Conservation (phyloP, 1,284 basidiomycete species). For the Schizopora paradoxa region DNA sequence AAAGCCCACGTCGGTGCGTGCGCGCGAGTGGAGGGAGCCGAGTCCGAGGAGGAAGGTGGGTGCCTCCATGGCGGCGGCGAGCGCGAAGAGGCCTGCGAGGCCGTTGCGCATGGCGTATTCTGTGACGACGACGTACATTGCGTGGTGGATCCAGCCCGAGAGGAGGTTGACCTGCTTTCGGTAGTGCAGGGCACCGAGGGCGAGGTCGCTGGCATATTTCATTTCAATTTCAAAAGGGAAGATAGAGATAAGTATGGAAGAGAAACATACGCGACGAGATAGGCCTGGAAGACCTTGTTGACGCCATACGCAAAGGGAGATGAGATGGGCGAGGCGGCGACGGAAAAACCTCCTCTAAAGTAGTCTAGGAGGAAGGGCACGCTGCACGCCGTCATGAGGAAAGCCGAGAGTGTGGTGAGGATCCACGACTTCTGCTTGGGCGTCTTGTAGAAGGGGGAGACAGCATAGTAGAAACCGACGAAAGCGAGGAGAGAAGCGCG, state of each 20-base stretch:
- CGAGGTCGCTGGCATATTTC: conserved; percentile 30
- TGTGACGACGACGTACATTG: conserved; percentile 45
- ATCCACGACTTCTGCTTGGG: conserved; percentile 49
- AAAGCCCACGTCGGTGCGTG: conserved; percentile 49
- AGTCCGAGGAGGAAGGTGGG: conserved; percentile 54
- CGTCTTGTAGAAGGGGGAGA: conserved; percentile 31
- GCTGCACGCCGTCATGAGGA: conserved; percentile 39
- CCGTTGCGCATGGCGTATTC: conserved; percentile 35
- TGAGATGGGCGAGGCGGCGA: conserved; percentile 25
- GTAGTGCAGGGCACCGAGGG: conserved; percentile 36
- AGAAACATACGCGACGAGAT: conserved; percentile 37
- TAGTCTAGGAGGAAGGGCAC: conserved; percentile 44
- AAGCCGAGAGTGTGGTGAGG: conserved; percentile 41
- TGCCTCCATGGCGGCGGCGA: conserved; percentile 51
- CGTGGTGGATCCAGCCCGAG: conserved; percentile 60
- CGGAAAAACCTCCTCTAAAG: conserved; percentile 29
- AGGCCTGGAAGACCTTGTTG: conserved; percentile 43
- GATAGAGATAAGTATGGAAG: conserved; percentile 10
- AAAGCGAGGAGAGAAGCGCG: conserved; percentile 25
- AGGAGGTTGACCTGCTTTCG: conserved; percentile 41
- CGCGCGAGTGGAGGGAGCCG: conserved; percentile 39
- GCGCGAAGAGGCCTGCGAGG: conserved; percentile 44
- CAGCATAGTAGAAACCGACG: conserved; percentile 30
- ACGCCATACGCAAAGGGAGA: conserved; percentile 24
- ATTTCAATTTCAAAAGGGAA: conserved; percentile 1